phyloP scores from a whole-genome alignment of 202 grass and related monocot genomes.

The Carex sylvatica region DNA sequence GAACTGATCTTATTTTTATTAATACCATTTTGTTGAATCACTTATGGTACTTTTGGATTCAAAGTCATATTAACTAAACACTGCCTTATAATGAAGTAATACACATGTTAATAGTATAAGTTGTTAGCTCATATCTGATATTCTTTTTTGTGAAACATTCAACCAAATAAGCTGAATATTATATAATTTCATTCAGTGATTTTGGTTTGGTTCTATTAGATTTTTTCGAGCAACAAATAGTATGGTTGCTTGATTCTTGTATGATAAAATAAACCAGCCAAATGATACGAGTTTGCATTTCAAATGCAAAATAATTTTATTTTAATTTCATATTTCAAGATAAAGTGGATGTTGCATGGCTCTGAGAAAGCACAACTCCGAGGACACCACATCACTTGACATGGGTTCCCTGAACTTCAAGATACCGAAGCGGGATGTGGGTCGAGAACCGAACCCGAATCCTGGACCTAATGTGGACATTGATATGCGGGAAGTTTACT shows the following conservation, averaged over 20 bases:
- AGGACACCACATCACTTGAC: constrained; percentile 40
- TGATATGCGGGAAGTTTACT: constrained; percentile 90
- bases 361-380: constrained; percentile 67
- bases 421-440: constrained; percentile 42
- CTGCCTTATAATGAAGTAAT: not conserved
- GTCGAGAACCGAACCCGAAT: constrained; percentile 15
- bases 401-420: constrained; percentile 57
- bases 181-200: not conserved
- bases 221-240: not conserved
- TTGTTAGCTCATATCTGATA: not conserved
- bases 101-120: not conserved
- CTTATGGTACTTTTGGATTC: not conserved
- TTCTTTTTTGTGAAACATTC: not conserved
- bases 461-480: constrained; percentile 55
- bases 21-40: not conserved
- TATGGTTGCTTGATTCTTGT: constrained; percentile 4
- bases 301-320: constrained; percentile 4
- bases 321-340: constrained; percentile 13
- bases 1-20: not conserved
- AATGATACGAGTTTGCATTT: not conserved
- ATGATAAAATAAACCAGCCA: not conserved
- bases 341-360: constrained; percentile 41
- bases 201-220: not conserved
- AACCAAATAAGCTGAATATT: not conserved
- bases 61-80: not conserved